phyloP scores from a whole-genome alignment of 805 yeast species.

The Wickerhamomyces xylosicus region DNA sequence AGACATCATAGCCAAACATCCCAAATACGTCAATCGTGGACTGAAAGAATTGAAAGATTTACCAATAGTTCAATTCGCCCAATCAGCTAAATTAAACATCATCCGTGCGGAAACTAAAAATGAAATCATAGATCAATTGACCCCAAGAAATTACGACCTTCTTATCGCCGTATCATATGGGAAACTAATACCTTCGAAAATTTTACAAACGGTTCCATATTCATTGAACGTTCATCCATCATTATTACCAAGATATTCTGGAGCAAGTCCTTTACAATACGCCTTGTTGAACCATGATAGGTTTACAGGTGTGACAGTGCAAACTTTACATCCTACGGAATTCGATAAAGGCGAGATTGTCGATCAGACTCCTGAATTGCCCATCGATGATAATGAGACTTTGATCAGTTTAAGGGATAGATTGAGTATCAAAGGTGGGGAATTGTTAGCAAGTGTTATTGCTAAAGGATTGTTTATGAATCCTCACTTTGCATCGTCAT shows the following conservation, averaged over 20 bases:
- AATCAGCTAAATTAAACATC: constrained; percentile 23
- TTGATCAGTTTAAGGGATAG: constrained; percentile 32
- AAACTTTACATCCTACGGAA: constrained; percentile 77
- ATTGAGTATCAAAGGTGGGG: constrained; percentile 55
- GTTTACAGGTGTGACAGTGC: constrained; percentile 77
- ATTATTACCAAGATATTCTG: constrained; percentile 68
- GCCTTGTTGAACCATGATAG: constrained; percentile 56
- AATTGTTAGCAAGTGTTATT: constrained; percentile 38
- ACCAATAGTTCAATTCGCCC: constrained; percentile 39
- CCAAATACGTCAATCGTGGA: constrained; percentile 58
- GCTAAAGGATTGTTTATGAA: constrained; percentile 18
- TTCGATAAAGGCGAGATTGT: constrained; percentile 76
- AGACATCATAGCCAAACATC: constrained; percentile 53
- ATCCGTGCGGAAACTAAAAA: constrained; percentile 40
- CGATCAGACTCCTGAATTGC: constrained; percentile 38
- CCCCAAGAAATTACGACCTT: constrained; percentile 35
- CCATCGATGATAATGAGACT: constrained; percentile 34
- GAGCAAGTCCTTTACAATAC: constrained; percentile 84
- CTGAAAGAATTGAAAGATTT: constrained; percentile 35
- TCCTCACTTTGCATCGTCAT: constrained; percentile 14
- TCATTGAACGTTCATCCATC: constrained; percentile 94
- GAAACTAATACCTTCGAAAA: constrained; percentile 54
- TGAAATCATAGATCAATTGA: constrained; percentile 24
- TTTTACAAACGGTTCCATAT: constrained; percentile 35
- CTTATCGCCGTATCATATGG: constrained; percentile 94